phyloP scores from a whole-genome alignment of 2,329 filamentous ascomycete species.

The Chrysosphaeria jannelii region DNA sequence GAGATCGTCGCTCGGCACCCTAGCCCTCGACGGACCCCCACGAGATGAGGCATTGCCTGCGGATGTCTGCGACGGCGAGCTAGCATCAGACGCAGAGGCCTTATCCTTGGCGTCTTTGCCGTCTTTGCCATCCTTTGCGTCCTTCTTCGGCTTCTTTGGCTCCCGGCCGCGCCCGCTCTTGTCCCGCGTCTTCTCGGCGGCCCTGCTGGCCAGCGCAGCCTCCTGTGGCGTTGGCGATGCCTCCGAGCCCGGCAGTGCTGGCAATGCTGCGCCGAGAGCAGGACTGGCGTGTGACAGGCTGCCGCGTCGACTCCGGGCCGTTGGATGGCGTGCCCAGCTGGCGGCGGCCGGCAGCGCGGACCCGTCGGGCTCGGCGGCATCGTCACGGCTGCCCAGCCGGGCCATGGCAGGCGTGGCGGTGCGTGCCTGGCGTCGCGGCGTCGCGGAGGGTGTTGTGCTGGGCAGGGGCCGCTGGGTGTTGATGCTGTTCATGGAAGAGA shows the following conservation, averaged over 20 bases:
- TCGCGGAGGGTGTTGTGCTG: slow-evolving; percentile 19
- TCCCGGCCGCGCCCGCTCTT: neutral
- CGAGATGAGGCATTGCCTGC: too few species aligned
- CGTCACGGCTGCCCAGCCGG: slow-evolving; percentile 51
- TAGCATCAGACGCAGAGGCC: too few species aligned
- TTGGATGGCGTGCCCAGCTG: slow-evolving; percentile 58
- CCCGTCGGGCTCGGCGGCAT: slow-evolving; percentile 41
- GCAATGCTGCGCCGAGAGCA: slow-evolving; percentile 29
- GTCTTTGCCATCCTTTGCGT: slow-evolving; percentile 2
- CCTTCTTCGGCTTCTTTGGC: neutral
- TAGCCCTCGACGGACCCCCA: too few species aligned
- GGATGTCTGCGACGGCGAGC: neutral
- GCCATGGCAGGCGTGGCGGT: slow-evolving; percentile 19
- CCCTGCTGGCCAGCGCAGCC: slow-evolving; percentile 6
- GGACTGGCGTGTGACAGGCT: slow-evolving; percentile 77
- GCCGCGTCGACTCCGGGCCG: slow-evolving; percentile 33
- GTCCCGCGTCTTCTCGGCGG: neutral
- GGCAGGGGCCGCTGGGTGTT: slow-evolving; percentile 42
- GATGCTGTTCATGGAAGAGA: slow-evolving; percentile 81
- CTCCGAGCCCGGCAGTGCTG: slow-evolving; percentile 19
- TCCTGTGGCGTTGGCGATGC: slow-evolving; percentile 8
- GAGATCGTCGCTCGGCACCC: too few species aligned
- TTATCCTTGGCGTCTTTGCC: too few species aligned
- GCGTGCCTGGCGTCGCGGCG: slow-evolving; percentile 17
- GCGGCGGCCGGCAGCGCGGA: slow-evolving; percentile 82